Evolutionary conservation across 371 early-diverging fungal species (phyloP).

Genomic region (Actinomucor elegans): DNA sequence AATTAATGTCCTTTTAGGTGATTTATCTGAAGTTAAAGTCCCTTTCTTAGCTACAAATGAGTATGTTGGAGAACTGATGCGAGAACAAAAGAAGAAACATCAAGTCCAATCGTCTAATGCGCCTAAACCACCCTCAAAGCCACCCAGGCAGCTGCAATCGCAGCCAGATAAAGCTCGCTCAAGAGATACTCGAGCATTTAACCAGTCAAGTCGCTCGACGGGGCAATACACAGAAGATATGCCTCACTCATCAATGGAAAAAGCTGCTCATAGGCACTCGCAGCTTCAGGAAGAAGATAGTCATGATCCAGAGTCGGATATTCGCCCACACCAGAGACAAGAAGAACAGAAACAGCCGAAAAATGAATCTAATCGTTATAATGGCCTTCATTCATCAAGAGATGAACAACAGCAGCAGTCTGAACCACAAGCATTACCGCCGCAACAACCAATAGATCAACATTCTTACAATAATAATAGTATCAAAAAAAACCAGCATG

Average conservation of each 20-base stretch:
- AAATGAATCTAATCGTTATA: not conserved
- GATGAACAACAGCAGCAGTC: not conserved
- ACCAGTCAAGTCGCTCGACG: too few species aligned
- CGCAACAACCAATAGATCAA: too few species aligned
- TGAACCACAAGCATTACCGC: too few species aligned
- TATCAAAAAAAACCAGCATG: too few species aligned
- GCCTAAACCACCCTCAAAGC: constrained; percentile 2
- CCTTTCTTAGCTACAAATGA: constrained; percentile 30
- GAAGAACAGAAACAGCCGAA: not conserved
- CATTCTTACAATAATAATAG: too few species aligned
- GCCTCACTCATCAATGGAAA: too few species aligned
- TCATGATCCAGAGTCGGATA: not conserved
- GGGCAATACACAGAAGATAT: too few species aligned
- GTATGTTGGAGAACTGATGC: constrained; percentile 28
- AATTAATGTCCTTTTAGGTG: not conserved
- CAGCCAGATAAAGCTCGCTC: not conserved
- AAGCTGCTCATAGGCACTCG: not conserved
- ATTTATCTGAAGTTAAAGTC: too few species aligned
- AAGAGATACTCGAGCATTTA: too few species aligned
- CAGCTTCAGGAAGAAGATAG: not conserved
- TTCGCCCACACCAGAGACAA: not conserved
- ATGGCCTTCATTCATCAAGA: not conserved
- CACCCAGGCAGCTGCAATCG: not conserved
- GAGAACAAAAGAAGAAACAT: constrained; percentile 17
- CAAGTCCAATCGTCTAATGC: not conserved